These are phyloP conservation scores for Paraphaeosphaeria minitans DNA, from an alignment of 2,329 filamentous ascomycete genomes.

Conservation along the genomic window DNA sequence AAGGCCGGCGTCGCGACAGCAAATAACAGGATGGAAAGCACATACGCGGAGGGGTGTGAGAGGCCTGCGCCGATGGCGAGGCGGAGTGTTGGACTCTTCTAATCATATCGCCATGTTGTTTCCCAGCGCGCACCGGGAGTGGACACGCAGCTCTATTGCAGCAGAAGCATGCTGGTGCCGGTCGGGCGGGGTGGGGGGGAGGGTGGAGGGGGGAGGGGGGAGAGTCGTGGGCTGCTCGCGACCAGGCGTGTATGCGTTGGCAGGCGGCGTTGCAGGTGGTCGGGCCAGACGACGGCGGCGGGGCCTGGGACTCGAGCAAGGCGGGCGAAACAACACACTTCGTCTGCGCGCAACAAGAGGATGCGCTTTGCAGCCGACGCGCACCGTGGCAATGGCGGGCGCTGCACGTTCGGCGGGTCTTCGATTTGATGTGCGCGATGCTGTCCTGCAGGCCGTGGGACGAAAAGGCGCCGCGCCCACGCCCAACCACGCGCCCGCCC, in stretches of 20 bases:
- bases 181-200: constrained; percentile 8
- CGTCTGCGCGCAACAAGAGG: constrained; percentile 4
- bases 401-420: constrained; percentile 7
- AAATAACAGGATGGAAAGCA: constrained; percentile 33
- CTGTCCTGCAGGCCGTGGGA: constrained; percentile 4
- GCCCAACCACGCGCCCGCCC: constrained; percentile 23
- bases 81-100: constrained; percentile 43
- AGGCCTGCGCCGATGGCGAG: constrained; percentile 66
- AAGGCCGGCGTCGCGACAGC: constrained; percentile 10
- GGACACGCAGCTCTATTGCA: constrained; percentile 22
- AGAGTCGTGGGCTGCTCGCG: constrained; percentile 2
- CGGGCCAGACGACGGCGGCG: neutral
- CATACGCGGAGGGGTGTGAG: constrained; percentile 61
- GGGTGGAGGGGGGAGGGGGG: too few relatives aligned
- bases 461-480: constrained; percentile 1
- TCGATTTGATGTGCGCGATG: constrained; percentile 3
- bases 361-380: neutral
- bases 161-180: constrained; percentile 20
- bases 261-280: constrained; percentile 18
- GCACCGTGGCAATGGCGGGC: constrained; percentile 5
- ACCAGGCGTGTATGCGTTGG: constrained; percentile 23
- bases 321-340: constrained; percentile 4
- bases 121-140: constrained; percentile 10
- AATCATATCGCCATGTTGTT: constrained; percentile 40
- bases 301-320: constrained; percentile 1